Percentiles rank a stretch among this genome's conserved stretches.
Conservation (phyloP, 495 filamentous ascomycete genomes). For the Astrothelium macrocarpum region DNA sequence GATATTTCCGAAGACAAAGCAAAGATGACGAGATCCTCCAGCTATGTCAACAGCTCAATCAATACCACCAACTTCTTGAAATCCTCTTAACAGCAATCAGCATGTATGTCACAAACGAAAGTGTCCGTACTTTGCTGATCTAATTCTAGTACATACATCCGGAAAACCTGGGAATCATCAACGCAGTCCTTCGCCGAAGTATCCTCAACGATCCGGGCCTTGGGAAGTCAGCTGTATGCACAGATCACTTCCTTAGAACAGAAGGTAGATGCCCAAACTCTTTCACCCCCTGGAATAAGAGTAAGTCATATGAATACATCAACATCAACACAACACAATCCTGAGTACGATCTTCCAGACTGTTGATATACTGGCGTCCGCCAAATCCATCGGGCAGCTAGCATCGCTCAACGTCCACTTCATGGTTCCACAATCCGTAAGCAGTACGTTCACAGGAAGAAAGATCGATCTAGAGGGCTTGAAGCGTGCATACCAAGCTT, state of each 20-base stretch:
- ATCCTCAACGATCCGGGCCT: not conserved
- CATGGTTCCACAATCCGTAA: not conserved
- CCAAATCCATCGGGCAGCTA: not conserved
- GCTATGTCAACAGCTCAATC: not conserved
- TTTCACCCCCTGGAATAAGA: not conserved
- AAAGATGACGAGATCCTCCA: not conserved
- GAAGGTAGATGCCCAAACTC: not conserved
- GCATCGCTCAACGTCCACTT: not conserved
- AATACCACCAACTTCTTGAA: not conserved
- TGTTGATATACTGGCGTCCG: not conserved
- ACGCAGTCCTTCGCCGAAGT: not conserved
- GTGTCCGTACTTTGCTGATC: no score
- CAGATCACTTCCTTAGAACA: not conserved
- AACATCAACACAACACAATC: not conserved
- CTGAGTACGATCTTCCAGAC: not conserved
- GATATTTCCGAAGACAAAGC: not conserved
- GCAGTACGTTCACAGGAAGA: not conserved
- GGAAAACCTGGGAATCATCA: not conserved
- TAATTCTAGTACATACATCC: not conserved
- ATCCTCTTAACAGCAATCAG: not conserved
- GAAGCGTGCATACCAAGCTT: not conserved
- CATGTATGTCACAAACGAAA: not conserved
- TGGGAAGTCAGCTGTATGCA: not conserved
- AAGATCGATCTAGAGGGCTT: not conserved
- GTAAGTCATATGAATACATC: not conserved